Base-by-base conservation (phyloP, 305 asterid species). In the Nicotiana rustica region DNA sequence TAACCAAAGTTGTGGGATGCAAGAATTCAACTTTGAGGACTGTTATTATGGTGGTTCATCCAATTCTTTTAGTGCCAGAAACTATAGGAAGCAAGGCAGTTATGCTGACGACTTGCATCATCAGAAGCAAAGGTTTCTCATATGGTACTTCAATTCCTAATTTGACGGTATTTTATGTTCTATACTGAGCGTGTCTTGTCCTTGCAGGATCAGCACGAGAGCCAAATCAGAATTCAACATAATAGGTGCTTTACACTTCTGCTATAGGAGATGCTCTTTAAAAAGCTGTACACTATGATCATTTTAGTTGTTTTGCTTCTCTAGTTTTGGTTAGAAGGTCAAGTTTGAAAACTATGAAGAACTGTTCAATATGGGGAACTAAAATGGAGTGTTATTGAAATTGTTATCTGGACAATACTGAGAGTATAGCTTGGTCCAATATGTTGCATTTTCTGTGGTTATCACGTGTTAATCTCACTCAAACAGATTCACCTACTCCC, bases 81-180 rank as follows among this genome's bases (percentile, higher is more conserved):
- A 86, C 86, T 47, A n/a, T 36, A 87, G 88, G 89, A 83, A 81
- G 81, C 85, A 87, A 75, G 89, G 81, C 71, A 80, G 85, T 79
- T 81, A 69, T 82, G 83, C 85, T 41, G 90, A 88, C 83, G 86
- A 79, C 83, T 84, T 90, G 90, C 82, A 86, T 84, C 80, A 67
- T 67, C 90, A 77, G 83, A 88, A 85, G 62, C 88, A 56, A 82
- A 91, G 94, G 97, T 94, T 81, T 81, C 62, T n/a, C 15, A 73
- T 73, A 2, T 21, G 52, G 44, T 25, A 6, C 62, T 25, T 73
- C 41, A 73, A 25, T 73, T 1, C 52, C 35, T 49, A 13, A 49
- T 47, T 73, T 25, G 41, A 25, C n/a, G 79, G 41, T 73, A 35
- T 73, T 4, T 73, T 49, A 13, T 49, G 79, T 73, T 73, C 62